These are phyloP conservation scores for Paracorniculantispora psalliotae DNA, from an alignment of 2,329 filamentous ascomycete species.

Conservation along the genomic window DNA sequence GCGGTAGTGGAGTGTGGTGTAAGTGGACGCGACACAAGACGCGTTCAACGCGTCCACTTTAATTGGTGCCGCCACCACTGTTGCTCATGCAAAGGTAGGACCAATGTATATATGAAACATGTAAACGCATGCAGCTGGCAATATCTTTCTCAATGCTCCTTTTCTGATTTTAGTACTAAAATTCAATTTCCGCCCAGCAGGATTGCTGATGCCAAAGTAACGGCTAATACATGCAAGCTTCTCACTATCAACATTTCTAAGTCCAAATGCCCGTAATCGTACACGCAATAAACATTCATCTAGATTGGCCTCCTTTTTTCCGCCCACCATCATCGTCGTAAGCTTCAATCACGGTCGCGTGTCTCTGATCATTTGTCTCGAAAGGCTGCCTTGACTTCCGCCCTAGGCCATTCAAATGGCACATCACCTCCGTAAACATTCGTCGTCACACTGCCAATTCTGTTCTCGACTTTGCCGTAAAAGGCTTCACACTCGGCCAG, in stretches of 20 bases:
- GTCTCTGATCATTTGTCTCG: conserved; percentile 10
- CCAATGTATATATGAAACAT: not conserved
- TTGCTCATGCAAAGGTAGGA: not conserved
- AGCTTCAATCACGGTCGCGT: not conserved
- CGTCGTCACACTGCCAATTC: conserved; percentile 55
- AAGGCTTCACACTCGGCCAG: conserved; percentile 57
- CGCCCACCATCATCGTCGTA: not conserved
- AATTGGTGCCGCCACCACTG: not conserved
- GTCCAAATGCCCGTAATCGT: conserved; percentile 9
- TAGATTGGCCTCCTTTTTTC: not conserved
- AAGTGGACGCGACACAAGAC: conserved; percentile 2
- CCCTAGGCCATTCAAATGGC: conserved; percentile 60
- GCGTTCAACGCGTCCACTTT: conserved; percentile 13
- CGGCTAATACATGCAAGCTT: conserved; percentile 1
- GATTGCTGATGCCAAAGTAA: not conserved
- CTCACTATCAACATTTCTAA: conserved; percentile 2
- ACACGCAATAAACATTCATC: conserved; percentile 8
- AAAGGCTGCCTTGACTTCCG: conserved; percentile 58
- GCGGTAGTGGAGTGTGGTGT: not conserved
- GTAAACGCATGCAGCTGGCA: not conserved
- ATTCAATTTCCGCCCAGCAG: not conserved
- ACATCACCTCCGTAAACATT: conserved; percentile 62
- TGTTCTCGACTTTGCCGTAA: conserved; percentile 56
- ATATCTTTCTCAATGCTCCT: not conserved
- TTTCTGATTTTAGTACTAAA: not conserved